phyloP scores from a whole-genome alignment of 2,329 filamentous ascomycete species.

The Colletotrichum sp. region DNA sequence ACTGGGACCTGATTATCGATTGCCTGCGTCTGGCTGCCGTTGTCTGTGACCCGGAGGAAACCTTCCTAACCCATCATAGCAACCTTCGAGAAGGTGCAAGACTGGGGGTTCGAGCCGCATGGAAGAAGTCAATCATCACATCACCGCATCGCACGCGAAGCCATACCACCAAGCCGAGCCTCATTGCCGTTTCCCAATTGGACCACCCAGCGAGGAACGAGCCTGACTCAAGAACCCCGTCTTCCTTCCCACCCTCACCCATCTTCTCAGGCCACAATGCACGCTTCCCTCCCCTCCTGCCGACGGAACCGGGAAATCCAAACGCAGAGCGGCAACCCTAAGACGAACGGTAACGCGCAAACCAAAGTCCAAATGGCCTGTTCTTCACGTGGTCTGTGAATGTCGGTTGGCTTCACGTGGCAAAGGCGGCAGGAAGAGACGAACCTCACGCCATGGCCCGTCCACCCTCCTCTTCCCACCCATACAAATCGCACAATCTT shows the following conservation, averaged over 20 bases:
- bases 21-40: neutral
- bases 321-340: neutral
- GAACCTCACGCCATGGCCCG: slow-evolving; percentile 13
- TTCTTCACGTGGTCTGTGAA: neutral
- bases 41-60: neutral
- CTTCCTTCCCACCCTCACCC: neutral
- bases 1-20: neutral
- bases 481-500: neutral
- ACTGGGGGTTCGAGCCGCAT: neutral
- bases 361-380: neutral
- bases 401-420: neutral
- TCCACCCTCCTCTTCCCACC: neutral
- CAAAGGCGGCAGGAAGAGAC: neutral
- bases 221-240: neutral
- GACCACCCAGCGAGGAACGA: neutral
- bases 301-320: neutral
- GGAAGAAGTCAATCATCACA: neutral
- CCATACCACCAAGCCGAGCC: neutral
- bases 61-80: neutral
- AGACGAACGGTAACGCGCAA: neutral
- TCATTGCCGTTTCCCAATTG: neutral
- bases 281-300: neutral
- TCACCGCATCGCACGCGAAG: neutral
- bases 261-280: neutral
- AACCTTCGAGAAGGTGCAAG: neutral